These are phyloP conservation scores for Lepidium campestre DNA, from an alignment of 441 rosid species.

Conservation along the genomic window DNA sequence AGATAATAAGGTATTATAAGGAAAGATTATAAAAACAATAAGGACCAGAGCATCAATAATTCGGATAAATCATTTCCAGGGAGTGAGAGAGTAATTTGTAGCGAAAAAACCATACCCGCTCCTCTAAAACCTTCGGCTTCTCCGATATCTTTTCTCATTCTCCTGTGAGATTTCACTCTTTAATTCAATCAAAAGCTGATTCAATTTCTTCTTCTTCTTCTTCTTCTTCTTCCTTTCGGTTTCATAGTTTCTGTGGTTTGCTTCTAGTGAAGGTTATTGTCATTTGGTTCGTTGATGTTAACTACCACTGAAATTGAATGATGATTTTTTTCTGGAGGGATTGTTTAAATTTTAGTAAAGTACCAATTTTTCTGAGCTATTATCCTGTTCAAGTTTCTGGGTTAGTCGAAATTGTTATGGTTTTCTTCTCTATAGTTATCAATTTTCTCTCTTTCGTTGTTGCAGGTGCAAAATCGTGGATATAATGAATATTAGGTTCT, in stretches of 20 bases:
- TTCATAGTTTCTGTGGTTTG: neutral
- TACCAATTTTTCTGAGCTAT: neutral
- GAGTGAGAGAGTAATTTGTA: neutral
- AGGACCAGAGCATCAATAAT: neutral
- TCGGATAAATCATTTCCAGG: conserved; percentile 14
- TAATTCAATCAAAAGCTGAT: neutral
- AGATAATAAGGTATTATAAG: neutral
- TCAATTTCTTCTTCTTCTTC: neutral
- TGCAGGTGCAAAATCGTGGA: conserved; percentile 1
- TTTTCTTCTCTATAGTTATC: neutral
- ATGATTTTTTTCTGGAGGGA: neutral
- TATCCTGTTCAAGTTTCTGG: neutral
- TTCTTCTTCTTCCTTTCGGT: neutral
- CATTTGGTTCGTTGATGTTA: neutral
- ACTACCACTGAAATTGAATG: neutral
- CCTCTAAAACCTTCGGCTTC: conserved; percentile 26
- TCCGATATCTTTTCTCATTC: neutral
- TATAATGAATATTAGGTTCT: conserved; percentile 55
- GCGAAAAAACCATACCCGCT: conserved; percentile 24
- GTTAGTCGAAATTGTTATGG: neutral
- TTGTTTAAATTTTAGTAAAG: neutral
- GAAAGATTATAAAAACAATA: neutral
- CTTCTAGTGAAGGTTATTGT: neutral
- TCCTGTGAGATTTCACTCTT: conserved; percentile 23
- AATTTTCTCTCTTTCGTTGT: neutral